phyloP scores from a whole-genome alignment of 2,329 filamentous ascomycete species.

The Aspergillus sp. region DNA sequence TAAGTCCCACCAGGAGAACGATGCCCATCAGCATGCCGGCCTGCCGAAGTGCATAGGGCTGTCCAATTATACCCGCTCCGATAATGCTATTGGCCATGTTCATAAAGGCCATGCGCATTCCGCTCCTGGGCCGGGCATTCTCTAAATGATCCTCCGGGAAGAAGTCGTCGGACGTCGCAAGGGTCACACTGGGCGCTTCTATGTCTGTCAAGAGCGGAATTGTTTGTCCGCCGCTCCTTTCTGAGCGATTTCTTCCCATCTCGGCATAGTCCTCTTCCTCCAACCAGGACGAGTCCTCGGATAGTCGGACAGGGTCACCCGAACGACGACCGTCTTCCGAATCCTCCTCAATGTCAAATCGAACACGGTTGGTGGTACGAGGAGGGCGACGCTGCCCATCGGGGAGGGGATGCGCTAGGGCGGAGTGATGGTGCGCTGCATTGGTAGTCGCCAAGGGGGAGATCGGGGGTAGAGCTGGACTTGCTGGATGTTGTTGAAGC shows the following conservation, averaged over 20 bases:
- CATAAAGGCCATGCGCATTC: constrained; percentile 88
- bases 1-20: constrained; percentile 73
- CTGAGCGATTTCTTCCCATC: constrained; percentile 35
- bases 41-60: constrained; percentile 94
- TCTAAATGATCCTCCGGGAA: constrained; percentile 59
- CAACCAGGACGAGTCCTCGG: constrained; percentile 40
- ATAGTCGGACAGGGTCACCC: constrained; percentile 30
- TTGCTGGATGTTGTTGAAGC: constrained; percentile 19
- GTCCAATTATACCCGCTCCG: constrained; percentile 69
- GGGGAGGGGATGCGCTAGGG: constrained; percentile 38
- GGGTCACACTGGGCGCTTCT: constrained; percentile 73
- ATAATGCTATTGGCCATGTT: constrained; percentile 99
- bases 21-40: constrained; percentile 82
- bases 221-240: constrained; percentile 47
- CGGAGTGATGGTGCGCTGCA: constrained; percentile 35
- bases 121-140: constrained; percentile 73
- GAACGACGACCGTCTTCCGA: constrained; percentile 25
- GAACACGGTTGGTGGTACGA: constrained; percentile 68
- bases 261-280: constrained; percentile 62
- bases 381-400: constrained; percentile 48
- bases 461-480: constrained; percentile 16
- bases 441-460: constrained; percentile 17
- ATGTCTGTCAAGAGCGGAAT: constrained; percentile 76
- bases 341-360: constrained; percentile 60
- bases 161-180: constrained; percentile 61